Percentiles rank a stretch among this genome's conserved stretches.
Conservation (phyloP, 2,329 filamentous ascomycete species). For the Leptodontidium sp. region DNA sequence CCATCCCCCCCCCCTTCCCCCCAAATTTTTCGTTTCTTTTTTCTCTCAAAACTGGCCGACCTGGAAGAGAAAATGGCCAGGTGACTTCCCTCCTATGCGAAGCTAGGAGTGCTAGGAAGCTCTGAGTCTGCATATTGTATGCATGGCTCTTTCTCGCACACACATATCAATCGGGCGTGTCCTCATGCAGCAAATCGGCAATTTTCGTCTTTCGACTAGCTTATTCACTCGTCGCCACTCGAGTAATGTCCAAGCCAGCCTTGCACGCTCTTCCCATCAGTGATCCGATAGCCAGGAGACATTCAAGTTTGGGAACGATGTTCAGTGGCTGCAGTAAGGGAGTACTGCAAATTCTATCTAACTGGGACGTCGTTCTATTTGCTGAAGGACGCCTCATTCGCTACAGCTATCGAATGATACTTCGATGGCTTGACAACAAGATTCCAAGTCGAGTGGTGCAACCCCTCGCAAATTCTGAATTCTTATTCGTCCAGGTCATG, state of each 20-base stretch:
- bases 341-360: not conserved
- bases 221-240: not conserved
- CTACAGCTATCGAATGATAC: not conserved
- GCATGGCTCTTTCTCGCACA: not conserved
- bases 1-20: not conserved
- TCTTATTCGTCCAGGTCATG: not conserved
- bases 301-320: not conserved
- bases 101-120: not conserved
- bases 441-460: not conserved
- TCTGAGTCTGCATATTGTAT: not conserved
- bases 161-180: not conserved
- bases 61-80: not conserved
- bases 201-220: not conserved
- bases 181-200: not conserved
- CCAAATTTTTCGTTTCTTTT: constrained; percentile 1
- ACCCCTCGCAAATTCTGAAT: not conserved
- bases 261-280: not conserved
- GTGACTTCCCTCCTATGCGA: constrained; percentile 1
- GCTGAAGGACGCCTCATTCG: not conserved
- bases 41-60: not conserved
- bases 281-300: not conserved
- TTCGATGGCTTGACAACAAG: not conserved
- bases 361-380: not conserved
- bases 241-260: not conserved
- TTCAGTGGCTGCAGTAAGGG: not conserved